Evolutionary conservation across 345 rosid species (phyloP).

Genomic region (Eucalyptus curtisii): DNA sequence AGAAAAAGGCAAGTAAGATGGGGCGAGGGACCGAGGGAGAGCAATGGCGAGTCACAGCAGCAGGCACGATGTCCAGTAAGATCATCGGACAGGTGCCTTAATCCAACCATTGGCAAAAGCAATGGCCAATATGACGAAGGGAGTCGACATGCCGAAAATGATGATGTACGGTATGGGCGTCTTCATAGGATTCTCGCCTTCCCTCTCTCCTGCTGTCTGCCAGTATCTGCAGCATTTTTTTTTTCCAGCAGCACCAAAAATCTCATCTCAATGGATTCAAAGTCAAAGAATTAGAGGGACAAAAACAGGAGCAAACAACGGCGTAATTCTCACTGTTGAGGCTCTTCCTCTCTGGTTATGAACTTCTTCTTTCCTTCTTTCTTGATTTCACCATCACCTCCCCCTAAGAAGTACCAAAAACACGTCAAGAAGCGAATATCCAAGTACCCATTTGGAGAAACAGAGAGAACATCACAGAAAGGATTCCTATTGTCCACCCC

Average conservation of each 20-base stretch:
- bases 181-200: slow-evolving; percentile 93
- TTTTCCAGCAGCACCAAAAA: neutral
- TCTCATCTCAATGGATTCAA: neutral
- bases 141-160: slow-evolving; percentile 91
- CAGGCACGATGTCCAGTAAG: neutral
- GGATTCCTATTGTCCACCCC: neutral
- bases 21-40: too few species aligned
- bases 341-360: slow-evolving; percentile 86
- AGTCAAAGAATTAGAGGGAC: neutral
- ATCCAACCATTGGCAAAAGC: slow-evolving; percentile 95
- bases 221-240: slow-evolving; percentile 49
- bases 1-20: neutral
- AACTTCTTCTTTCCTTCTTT: slow-evolving; percentile 72
- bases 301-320: neutral
- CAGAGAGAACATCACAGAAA: neutral
- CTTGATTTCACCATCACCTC: slow-evolving; percentile 62
- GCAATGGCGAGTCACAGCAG: too few species aligned
- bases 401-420: slow-evolving; percentile 23
- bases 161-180: slow-evolving; percentile 84
- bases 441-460: neutral
- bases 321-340: slow-evolving; percentile 44
- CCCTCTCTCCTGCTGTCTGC: slow-evolving; percentile 88
- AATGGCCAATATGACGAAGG: slow-evolving; percentile 83
- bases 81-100: slow-evolving; percentile 71
- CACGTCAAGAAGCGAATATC: neutral